These are phyloP conservation scores for Tricholomella constricta DNA, from an alignment of 768 basidiomycete genomes.

Conservation along the genomic window DNA sequence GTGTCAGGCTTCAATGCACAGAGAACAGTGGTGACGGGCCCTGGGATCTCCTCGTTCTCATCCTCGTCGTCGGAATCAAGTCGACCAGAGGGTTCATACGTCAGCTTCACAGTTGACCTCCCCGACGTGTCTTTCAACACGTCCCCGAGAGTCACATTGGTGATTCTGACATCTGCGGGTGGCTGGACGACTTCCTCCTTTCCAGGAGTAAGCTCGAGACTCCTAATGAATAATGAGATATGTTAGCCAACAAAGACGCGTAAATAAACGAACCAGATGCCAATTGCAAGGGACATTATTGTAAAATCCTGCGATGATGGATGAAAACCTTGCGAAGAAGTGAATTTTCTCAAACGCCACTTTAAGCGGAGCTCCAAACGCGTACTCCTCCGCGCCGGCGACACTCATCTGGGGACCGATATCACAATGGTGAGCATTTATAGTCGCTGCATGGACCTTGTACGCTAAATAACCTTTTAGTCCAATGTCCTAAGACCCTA, in stretches of 20 bases:
- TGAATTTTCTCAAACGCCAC: constrained; percentile 48
- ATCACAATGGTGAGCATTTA: constrained; percentile 51
- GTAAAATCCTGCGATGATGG: constrained; percentile 8
- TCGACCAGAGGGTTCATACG: constrained; percentile 43
- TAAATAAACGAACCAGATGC: constrained; percentile 58
- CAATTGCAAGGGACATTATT: constrained; percentile 61
- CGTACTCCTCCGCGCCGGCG: not conserved
- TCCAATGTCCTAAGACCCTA: constrained; percentile 96
- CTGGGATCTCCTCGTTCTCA: constrained; percentile 36
- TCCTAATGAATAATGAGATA: constrained; percentile 46
- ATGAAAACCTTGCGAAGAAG: constrained; percentile 15
- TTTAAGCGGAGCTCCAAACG: constrained; percentile 9
- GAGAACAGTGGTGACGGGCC: constrained; percentile 55
- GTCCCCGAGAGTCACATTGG: constrained; percentile 81
- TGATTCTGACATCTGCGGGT: constrained; percentile 72
- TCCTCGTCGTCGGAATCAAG: constrained; percentile 49
- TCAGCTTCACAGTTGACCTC: constrained; percentile 69
- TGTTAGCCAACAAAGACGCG: constrained; percentile 22
- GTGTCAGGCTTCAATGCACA: constrained; percentile 83
- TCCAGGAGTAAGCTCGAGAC: constrained; percentile 58
- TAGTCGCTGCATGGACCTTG: not conserved
- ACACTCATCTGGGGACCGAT: not conserved
- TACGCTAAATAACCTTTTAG: constrained; percentile 40
- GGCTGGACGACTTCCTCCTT: constrained; percentile 58
- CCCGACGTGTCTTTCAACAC: constrained; percentile 60